These are phyloP conservation scores for Pontederia paniculata DNA, from an alignment of 176 grass and related monocot genomes.

Conservation along the genomic window DNA sequence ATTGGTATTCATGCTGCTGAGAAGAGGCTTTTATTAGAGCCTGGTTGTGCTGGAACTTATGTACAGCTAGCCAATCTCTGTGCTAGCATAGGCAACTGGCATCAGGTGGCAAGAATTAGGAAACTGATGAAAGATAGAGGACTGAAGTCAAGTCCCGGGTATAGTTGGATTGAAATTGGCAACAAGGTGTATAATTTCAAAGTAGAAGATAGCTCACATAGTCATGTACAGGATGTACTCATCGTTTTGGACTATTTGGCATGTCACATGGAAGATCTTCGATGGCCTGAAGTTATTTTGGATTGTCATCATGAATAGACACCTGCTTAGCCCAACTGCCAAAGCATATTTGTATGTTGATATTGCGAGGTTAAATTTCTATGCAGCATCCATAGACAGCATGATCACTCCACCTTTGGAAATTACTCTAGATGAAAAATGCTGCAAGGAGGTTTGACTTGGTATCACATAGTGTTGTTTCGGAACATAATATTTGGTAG, in stretches of 20 bases:
- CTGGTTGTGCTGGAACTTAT: constrained; percentile 11
- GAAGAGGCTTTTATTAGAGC: constrained; percentile 1
- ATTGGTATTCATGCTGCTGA: constrained; percentile 25
- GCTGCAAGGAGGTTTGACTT: no score
- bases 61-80: constrained; percentile 17
- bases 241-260: constrained; percentile 8
- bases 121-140: constrained; percentile 28
- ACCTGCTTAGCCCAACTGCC: no score
- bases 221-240: constrained; percentile 1
- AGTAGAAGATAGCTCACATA: constrained; percentile 22
- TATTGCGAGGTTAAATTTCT: no score
- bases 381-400: no score
- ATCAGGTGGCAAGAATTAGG: constrained; percentile 10
- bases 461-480: no score
- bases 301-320: no score
- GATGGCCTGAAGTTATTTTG: no score
- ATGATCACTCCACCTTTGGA: no score
- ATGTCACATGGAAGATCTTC: constrained; percentile 14
- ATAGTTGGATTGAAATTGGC: constrained; percentile 26
- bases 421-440: no score
- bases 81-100: constrained; percentile 16
- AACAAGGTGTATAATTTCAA: constrained; percentile 18
- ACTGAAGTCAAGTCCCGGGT: constrained; percentile 17
- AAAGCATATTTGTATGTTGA: no score
- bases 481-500: no score